Percentiles rank a stretch among this genome's conserved stretches.
Evolutionary conservation across 257 asterid species (phyloP).

Genomic region (Solanum stenotomum): DNA sequence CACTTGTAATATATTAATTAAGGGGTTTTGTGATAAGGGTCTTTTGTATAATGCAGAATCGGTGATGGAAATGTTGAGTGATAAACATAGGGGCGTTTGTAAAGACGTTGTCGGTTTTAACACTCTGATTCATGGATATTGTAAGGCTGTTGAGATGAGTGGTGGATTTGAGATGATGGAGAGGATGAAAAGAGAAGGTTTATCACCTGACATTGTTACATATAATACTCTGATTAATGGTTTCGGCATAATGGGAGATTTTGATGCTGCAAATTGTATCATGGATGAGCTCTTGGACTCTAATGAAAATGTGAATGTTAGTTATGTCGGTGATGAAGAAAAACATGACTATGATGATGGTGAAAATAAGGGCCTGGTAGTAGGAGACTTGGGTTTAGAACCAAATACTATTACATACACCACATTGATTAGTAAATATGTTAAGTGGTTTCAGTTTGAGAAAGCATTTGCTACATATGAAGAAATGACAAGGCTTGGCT

Average conservation of each 20-base stretch:
- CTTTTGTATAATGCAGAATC: constrained; percentile 46
- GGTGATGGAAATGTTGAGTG: constrained; percentile 48
- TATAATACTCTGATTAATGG: constrained; percentile 68
- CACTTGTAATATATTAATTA: constrained; percentile 66
- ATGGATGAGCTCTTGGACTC: constrained; percentile 44
- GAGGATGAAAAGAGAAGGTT: constrained; percentile 45
- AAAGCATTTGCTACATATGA: constrained; percentile 42
- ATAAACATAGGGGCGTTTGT: constrained; percentile 11
- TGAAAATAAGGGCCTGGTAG: constrained; percentile 3
- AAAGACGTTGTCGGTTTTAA: constrained; percentile 62
- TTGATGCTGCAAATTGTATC: constrained; percentile 52
- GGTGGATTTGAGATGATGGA: constrained; percentile 41
- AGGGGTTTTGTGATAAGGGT: constrained; percentile 76
- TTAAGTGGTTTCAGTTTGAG: constrained; percentile 30
- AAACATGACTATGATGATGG: constrained; percentile 8
- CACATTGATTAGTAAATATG: constrained; percentile 34
- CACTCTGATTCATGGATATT: constrained; percentile 55
- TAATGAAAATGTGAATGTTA: not conserved
- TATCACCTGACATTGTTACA: constrained; percentile 53
- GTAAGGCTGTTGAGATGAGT: constrained; percentile 43
- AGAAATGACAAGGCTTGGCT: constrained; percentile 52
- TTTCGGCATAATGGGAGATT: constrained; percentile 60
- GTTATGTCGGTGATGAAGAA: not conserved
- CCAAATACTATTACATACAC: constrained; percentile 49
- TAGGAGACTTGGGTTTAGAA: constrained; percentile 14